phyloP scores from a whole-genome alignment of 192 early-diverging fungal genomes.

The Irineochytrium annulatum region DNA sequence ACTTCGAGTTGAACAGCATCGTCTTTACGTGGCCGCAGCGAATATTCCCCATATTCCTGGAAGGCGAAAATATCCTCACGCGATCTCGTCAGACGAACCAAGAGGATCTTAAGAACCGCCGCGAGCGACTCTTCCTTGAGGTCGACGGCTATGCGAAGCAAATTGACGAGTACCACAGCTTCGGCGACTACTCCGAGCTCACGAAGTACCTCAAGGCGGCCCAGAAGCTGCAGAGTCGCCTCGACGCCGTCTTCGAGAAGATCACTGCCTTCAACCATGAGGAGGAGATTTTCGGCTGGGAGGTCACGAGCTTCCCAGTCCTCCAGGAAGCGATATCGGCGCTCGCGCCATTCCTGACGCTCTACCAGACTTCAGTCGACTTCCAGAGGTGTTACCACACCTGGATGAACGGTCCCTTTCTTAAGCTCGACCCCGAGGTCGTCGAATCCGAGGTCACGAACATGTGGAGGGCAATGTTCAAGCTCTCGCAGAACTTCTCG shows the following conservation, averaged over 20 bases:
- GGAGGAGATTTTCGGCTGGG: slow-evolving; percentile 59
- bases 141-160: slow-evolving; percentile 58
- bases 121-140: slow-evolving; percentile 48
- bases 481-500: slow-evolving; percentile 40
- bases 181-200: slow-evolving; percentile 57
- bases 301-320: slow-evolving; percentile 44
- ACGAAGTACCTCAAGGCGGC: slow-evolving; percentile 58
- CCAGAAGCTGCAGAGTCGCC: slow-evolving; percentile 50
- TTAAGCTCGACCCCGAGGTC: slow-evolving; percentile 56
- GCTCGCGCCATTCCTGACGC: slow-evolving; percentile 48
- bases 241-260: slow-evolving; percentile 50
- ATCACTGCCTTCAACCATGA: slow-evolving; percentile 50
- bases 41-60: slow-evolving; percentile 47
- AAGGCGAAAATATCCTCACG: slow-evolving; percentile 45
- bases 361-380: slow-evolving; percentile 61
- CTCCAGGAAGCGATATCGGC: slow-evolving; percentile 36
- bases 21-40: slow-evolving; percentile 56
- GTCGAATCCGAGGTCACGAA: slow-evolving; percentile 57
- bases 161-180: slow-evolving; percentile 55
- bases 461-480: slow-evolving; percentile 60
- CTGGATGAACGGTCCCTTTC: slow-evolving; percentile 60
- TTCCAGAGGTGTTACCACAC: slow-evolving; percentile 56
- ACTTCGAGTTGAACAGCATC: slow-evolving; percentile 54
- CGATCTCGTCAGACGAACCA: slow-evolving; percentile 44
- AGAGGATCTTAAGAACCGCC: slow-evolving; percentile 51